Base-by-base conservation (phyloP, 1,139 yeast genomes). In the Kodamaea suecica region DNA sequence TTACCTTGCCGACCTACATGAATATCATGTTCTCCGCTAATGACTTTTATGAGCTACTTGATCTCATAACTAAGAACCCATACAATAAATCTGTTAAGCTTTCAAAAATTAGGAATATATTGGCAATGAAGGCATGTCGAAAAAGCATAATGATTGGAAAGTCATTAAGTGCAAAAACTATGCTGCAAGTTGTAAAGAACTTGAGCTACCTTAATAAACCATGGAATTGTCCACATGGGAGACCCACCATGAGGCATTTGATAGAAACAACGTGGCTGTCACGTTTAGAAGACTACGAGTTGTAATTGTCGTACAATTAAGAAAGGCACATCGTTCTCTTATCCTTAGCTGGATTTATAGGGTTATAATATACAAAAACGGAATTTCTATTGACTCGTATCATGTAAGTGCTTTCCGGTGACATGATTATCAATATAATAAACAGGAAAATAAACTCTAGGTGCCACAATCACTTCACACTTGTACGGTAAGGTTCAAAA, bases 221-320 rank as follows among this genome's bases (percentile, higher is more conserved):
- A 0, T 94, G 98, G 98, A 92, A 90, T 52, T 92, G 99, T 57
- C 99, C 99, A 0, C 99, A 92, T 59, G 98, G 99, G 0, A 66
- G 99, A 42, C 99, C 98, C 1, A 92, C 99, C 2, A 78, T 92
- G 83, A 70, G 98, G 38, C 97, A 92, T 57, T 64, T 92, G 38
- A 76, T 80, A 43, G 88, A 85, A 32, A 49, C 83, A 27, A 57
- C 67, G 31, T 73, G 80, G 77, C 51, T 57, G 17, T 48, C 35
- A 9, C 34, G 31, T 21, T 27, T 31, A 5, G 23, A 10, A n/a
- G 49, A 45, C 24, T 45, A 43, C 19, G 38, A 31, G 32, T 30
- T 41, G 21, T 42, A 19, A 20, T n/a, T n/a, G n/a, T n/a, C n/a
- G n/a, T n/a, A n/a, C n/a, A n/a, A n/a, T n/a, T n/a, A n/a, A n/a